Conservation (phyloP, 371 early-diverging fungal species). For the Mucor racemosus region DNA sequence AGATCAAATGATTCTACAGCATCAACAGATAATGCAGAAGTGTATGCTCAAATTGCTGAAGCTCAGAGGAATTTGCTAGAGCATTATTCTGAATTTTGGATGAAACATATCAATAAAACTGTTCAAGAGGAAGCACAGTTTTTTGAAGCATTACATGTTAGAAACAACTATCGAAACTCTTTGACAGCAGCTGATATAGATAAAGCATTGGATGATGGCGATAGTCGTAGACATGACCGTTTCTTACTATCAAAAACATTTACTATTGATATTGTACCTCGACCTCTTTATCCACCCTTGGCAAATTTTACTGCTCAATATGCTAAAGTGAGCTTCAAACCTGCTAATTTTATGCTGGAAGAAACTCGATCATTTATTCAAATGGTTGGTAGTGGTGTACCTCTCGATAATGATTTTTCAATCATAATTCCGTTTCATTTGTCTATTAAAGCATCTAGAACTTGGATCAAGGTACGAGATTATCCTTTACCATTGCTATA, state of each 20-base stretch:
- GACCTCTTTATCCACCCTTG: slow-evolving; percentile 39
- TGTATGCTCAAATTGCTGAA: slow-evolving; percentile 10
- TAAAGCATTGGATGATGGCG: slow-evolving; percentile 11
- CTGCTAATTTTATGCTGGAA: slow-evolving; percentile 39
- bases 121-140: slow-evolving; percentile 18
- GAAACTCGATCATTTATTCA: slow-evolving; percentile 57
- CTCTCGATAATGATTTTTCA: slow-evolving; percentile 47
- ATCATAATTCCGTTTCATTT: slow-evolving; percentile 58
- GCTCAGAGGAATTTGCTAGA: slow-evolving; percentile 12
- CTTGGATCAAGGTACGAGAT: slow-evolving; percentile 55
- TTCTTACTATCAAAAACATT: slow-evolving; percentile 7
- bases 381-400: slow-evolving; percentile 57
- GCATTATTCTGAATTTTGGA: slow-evolving; percentile 39
- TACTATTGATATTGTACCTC: slow-evolving; percentile 15
- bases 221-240: neutral
- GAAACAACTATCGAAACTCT: slow-evolving; percentile 15
- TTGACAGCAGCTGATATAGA: slow-evolving; percentile 2
- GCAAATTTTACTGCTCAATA: slow-evolving; percentile 34
- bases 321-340: slow-evolving; percentile 26
- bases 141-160: neutral
- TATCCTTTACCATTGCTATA: slow-evolving; percentile 57
- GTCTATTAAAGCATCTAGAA: slow-evolving; percentile 35
- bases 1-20: neutral
- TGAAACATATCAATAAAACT: slow-evolving; percentile 44
- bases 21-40: neutral